These are phyloP conservation scores for Lactifluus piperatus DNA, from an alignment of 768 basidiomycete genomes.

Conservation along the genomic window DNA sequence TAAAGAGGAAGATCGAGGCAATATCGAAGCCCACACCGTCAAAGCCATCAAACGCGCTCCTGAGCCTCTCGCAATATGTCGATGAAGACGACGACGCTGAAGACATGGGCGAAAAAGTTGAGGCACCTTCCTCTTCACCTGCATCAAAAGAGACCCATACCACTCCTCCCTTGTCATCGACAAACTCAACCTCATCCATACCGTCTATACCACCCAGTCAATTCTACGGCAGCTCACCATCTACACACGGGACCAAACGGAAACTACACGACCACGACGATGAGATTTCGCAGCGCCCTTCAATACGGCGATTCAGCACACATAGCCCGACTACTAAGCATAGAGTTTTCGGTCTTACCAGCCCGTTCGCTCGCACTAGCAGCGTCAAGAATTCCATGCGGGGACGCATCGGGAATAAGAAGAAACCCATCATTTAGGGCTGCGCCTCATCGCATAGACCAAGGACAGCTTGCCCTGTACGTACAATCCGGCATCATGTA, in stretches of 20 bases:
- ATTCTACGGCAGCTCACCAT: constrained; percentile 10
- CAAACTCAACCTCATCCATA: constrained; percentile 4
- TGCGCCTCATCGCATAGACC: background rate
- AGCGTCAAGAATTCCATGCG: constrained; percentile 30
- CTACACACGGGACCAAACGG: constrained; percentile 30
- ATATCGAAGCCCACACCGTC: constrained; percentile 19
- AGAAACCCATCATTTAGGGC: constrained; percentile 28
- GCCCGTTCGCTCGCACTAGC: constrained; percentile 30
- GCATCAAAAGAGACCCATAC: background rate
- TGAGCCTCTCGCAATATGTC: constrained; percentile 33
- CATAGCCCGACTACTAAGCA: background rate
- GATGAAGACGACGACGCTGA: constrained; percentile 33
- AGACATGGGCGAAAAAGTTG: constrained; percentile 27
- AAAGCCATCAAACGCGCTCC: constrained; percentile 29
- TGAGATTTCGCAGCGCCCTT: constrained; percentile 19
- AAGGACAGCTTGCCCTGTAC: background rate
- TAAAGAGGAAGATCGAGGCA: constrained; percentile 48
- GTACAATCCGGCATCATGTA: constrained; percentile 8
- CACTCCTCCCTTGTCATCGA: background rate
- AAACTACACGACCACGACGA: constrained; percentile 32
- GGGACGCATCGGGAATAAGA: constrained; percentile 30
- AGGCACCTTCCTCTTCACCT: background rate
- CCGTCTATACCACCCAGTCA: constrained; percentile 2
- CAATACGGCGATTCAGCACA: background rate
- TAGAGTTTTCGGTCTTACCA: constrained; percentile 13